phyloP scores from a whole-genome alignment of 2,329 filamentous ascomycete species.

The Aspergillus proliferans region DNA sequence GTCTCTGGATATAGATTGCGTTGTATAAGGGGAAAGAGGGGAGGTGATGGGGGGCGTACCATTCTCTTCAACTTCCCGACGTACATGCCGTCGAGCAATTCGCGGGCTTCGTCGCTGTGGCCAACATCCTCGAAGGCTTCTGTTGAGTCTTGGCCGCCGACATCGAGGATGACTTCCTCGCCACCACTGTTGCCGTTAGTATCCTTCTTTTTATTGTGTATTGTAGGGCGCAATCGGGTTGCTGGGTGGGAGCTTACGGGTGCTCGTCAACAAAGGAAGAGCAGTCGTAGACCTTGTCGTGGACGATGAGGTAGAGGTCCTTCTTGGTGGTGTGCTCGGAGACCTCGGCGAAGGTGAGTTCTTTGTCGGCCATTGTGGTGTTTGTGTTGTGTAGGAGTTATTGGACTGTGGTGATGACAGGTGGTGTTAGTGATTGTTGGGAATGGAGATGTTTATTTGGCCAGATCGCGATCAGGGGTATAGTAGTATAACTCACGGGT shows the following conservation, averaged over 20 bases:
- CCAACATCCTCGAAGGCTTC: conserved; percentile 99
- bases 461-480: conserved; percentile 1
- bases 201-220: neutral
- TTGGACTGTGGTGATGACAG: neutral
- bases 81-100: conserved; percentile 74
- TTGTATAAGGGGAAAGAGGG: conserved; percentile 3
- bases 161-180: conserved; percentile 95
- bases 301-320: conserved; percentile 83
- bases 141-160: conserved; percentile 90
- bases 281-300: conserved; percentile 93
- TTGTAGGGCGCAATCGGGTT: neutral
- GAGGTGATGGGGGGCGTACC: conserved; percentile 51
- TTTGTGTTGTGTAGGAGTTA: conserved; percentile 1
- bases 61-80: conserved; percentile 73
- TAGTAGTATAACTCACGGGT: too few relatives aligned
- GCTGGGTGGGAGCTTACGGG: conserved; percentile 54
- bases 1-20: neutral
- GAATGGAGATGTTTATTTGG: conserved; percentile 1
- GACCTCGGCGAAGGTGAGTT: conserved; percentile 74
- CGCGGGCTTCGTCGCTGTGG: conserved; percentile 95
- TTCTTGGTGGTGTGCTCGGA: conserved; percentile 83
- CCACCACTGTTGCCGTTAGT: conserved; percentile 62
- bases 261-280: conserved; percentile 94
- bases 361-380: conserved; percentile 51
- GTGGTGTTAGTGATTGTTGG: neutral